A percentile compares a stretch with the other conserved stretches of the same genome.
Conservation (phyloP, 805 yeast species). For the Candida broadrunensis region DNA sequence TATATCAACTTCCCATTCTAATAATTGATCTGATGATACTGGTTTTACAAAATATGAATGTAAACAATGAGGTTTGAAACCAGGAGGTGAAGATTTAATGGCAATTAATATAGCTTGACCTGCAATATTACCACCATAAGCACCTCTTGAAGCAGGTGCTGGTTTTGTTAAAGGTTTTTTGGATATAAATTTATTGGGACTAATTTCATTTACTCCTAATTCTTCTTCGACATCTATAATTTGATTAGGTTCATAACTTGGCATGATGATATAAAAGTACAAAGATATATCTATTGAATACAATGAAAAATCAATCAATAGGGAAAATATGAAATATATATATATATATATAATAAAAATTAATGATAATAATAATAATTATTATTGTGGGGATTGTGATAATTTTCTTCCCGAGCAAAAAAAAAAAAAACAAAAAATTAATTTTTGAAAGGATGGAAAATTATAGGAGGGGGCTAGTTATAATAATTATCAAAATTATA, state of each 20-base stretch:
- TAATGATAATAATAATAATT: too few relatives aligned
- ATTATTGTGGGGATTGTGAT: too few relatives aligned
- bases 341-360: too few relatives aligned
- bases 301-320: too few relatives aligned
- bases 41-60: constrained; percentile 29
- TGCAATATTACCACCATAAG: constrained; percentile 31
- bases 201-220: constrained; percentile 17
- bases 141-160: constrained; percentile 21
- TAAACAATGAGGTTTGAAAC: constrained; percentile 33
- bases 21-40: constrained; percentile 9
- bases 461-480: too few relatives aligned
- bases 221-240: constrained; percentile 9
- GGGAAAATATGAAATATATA: too few relatives aligned
- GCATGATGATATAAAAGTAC: too few relatives aligned
- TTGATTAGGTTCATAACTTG: constrained; percentile 3
- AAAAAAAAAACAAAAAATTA: too few relatives aligned
- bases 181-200: constrained; percentile 13
- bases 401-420: too few relatives aligned
- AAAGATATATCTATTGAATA: too few relatives aligned
- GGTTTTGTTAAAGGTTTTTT: constrained; percentile 23
- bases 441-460: too few relatives aligned
- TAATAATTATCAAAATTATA: too few relatives aligned
- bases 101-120: constrained; percentile 37
- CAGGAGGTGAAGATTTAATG: constrained; percentile 21
- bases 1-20: constrained; percentile 30